Percentiles rank a stretch among this genome's conserved stretches.
phyloP scores from a whole-genome alignment of 2,329 filamentous ascomycete genomes.

The Cercospora zeae-maydis region DNA sequence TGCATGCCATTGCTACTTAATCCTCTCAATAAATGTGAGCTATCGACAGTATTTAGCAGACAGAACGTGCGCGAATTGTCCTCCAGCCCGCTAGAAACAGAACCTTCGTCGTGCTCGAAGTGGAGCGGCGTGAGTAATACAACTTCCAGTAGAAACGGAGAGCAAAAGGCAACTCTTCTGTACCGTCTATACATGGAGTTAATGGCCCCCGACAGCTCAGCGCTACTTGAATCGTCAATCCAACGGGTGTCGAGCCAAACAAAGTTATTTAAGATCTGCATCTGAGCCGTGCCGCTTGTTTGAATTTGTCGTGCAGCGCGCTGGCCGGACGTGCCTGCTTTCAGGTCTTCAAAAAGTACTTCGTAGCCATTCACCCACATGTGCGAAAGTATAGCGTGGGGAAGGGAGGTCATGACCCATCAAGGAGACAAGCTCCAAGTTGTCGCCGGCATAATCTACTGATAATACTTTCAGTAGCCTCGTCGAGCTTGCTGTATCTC shows the following conservation, averaged over 20 bases:
- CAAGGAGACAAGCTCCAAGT: not conserved
- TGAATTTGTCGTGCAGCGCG: not conserved
- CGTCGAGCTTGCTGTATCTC: not conserved
- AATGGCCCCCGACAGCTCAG: not conserved
- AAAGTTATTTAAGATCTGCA: not conserved
- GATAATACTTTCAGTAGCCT: not conserved
- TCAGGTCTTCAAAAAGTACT: not conserved
- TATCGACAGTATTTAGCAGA: no score
- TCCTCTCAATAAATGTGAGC: no score
- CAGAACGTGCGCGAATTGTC: no score
- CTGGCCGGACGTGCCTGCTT: not conserved
- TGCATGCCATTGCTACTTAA: no score
- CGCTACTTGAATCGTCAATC: not conserved
- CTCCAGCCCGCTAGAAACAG: no score
- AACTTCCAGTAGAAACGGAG: not conserved
- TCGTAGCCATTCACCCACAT: not conserved
- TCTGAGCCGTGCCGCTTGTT: not conserved
- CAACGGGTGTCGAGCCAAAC: not conserved
- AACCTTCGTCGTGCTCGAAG: no score
- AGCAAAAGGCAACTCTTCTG: not conserved
- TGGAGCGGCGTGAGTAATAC: no score
- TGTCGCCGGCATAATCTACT: not conserved
- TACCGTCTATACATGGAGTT: not conserved
- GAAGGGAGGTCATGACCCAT: not conserved
- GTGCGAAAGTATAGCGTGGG: not conserved